phyloP scores from a whole-genome alignment of 108 stramenopile species.

The Pseudonitzschia delicatissima region DNA sequence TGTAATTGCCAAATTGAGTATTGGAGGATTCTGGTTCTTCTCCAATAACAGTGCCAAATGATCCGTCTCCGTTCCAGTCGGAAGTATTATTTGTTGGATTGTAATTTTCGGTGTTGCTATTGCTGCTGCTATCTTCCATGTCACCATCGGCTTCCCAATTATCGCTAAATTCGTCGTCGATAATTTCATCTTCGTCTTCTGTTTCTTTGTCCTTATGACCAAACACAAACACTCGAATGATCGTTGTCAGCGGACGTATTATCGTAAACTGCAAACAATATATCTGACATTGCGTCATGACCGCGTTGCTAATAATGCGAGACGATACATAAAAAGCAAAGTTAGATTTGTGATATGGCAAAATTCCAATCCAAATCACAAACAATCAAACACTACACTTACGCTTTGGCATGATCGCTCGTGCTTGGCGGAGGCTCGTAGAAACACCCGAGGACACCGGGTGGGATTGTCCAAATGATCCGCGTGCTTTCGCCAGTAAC shows the following conservation, averaged over 20 bases:
- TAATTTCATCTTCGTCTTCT: neutral
- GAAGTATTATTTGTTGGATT: neutral
- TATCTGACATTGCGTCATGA: slow-evolving; percentile 80
- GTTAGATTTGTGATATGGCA: neutral
- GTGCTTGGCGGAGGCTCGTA: slow-evolving; percentile 62
- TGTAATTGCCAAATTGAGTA: too few relatives aligned
- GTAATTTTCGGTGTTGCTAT: neutral
- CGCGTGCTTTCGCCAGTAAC: slow-evolving; percentile 51
- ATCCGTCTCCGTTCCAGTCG: neutral
- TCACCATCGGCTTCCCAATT: slow-evolving; percentile 5
- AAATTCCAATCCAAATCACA: neutral
- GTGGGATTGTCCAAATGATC: slow-evolving; percentile 62
- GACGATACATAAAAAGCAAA: neutral
- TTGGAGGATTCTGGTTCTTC: too few relatives aligned
- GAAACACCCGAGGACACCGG: slow-evolving; percentile 38
- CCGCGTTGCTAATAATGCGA: slow-evolving; percentile 37
- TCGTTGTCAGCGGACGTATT: slow-evolving; percentile 65
- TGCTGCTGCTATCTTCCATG: slow-evolving; percentile 7
- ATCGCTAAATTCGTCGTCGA: neutral
- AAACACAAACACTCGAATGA: slow-evolving; percentile 49
- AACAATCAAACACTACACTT: neutral
- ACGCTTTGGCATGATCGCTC: slow-evolving; percentile 63
- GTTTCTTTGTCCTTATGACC: neutral
- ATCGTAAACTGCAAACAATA: slow-evolving; percentile 85
- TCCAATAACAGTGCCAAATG: too few relatives aligned